Base-by-base conservation (phyloP, 75 land plant genomes). In the Selaginella tamariscina region DNA sequence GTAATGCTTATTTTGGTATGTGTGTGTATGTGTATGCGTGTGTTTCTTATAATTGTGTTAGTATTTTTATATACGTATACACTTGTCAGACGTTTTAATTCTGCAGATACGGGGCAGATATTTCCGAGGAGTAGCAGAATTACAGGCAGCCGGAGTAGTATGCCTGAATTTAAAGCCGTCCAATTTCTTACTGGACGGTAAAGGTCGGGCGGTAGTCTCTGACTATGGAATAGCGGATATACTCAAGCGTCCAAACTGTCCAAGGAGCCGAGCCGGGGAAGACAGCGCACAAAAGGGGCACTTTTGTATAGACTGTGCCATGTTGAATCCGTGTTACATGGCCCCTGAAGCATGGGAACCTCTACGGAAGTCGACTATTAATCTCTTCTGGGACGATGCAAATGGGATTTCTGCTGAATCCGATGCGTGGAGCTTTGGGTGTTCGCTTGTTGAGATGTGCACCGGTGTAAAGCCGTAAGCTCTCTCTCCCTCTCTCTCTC, bases 271-370 rank as follows among this genome's bases (percentile, higher is more conserved):
- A n/a, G 54, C 70, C 20, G 15, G 15, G 5, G 83, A 76, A 55
- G 83, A 77, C 62, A 32, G 56, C 5, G 56, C 76, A 44, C 56
- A 77, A 9, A 75, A 65, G 49, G 70, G 69, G 27, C 96, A 91
- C 66, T 85, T 85, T 23, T 91, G 96, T 62, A 82, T 88, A 78
- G 96, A 91, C 22, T 87, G 96, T 55, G 81, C 96, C 28, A 86
- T 88, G 96, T 68, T 91, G 39, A 83, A 78, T 64, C 92, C 96
- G 30, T 74, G 87, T 28, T 91, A 91, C 55, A 81, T 83, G 8
- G 96, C 96, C 32, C 96, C 96, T 24, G 96, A 91, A 74, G 96
- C 92, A 68, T 91, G 96, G 96, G 96, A 91, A 65, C 96, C 96
- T 27, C 64, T 80, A n/a, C 86, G 82, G 69, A 91, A 91, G 70